Evolutionary conservation across 2,329 filamentous ascomycete genomes (phyloP).

Genomic region (Penicillium sp.): DNA sequence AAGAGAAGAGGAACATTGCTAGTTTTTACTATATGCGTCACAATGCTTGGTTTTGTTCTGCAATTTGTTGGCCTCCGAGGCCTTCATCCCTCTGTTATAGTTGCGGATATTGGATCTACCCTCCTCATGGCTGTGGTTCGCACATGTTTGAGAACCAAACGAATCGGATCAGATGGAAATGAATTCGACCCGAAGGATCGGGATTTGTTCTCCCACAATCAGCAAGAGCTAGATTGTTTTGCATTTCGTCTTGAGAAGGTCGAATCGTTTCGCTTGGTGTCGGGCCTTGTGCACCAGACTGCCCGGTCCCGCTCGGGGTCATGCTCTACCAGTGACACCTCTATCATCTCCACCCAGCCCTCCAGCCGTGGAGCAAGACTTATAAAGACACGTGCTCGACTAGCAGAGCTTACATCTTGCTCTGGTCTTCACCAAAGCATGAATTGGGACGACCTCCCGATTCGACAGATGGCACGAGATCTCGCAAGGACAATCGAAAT

Average conservation of each 20-base stretch:
- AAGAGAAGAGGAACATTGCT: slow-evolving; percentile 25
- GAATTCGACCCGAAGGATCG: slow-evolving; percentile 26
- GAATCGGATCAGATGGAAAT: slow-evolving; percentile 37
- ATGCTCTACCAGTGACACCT: slow-evolving; percentile 14
- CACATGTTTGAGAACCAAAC: slow-evolving; percentile 39
- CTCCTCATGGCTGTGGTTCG: slow-evolving; percentile 44
- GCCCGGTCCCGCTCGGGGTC: slow-evolving; percentile 16
- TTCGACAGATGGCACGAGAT: slow-evolving; percentile 28
- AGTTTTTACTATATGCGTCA: slow-evolving; percentile 29
- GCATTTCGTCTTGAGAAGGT: slow-evolving; percentile 34
- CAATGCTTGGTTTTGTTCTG: slow-evolving; percentile 40
- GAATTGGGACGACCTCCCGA: slow-evolving; percentile 35
- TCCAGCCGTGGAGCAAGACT: slow-evolving; percentile 15
- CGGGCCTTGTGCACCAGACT: neutral
- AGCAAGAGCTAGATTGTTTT: slow-evolving; percentile 41
- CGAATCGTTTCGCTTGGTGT: slow-evolving; percentile 29
- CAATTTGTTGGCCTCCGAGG: slow-evolving; percentile 48
- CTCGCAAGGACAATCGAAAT: slow-evolving; percentile 32
- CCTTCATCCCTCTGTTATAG: slow-evolving; percentile 42
- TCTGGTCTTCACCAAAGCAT: slow-evolving; percentile 11
- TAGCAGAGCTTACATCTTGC: slow-evolving; percentile 30
- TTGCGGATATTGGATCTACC: slow-evolving; percentile 41
- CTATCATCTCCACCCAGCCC: neutral
- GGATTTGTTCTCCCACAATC: slow-evolving; percentile 27
- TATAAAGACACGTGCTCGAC: slow-evolving; percentile 28